Percentiles rank a stretch among this genome's conserved stretches.
Conservation (phyloP, 371 early-diverging fungal species). For the Conidiobolus incongruus region DNA sequence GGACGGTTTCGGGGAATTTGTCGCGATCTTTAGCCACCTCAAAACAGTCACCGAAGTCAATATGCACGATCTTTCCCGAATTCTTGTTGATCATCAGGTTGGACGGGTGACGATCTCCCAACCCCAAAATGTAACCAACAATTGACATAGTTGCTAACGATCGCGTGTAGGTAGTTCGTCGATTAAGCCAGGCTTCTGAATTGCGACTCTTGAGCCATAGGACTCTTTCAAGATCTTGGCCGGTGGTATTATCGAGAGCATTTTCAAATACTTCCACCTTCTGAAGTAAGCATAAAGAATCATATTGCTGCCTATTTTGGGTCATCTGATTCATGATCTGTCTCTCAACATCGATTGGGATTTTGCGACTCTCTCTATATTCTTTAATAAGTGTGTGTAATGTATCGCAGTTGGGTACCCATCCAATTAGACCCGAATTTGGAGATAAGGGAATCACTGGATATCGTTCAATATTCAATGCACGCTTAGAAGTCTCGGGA, state of each 20-base stretch:
- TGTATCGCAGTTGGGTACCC: slow-evolving; percentile 87
- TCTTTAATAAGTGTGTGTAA: slow-evolving; percentile 76
- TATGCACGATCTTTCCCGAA: slow-evolving; percentile 90
- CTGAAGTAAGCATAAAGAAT: slow-evolving; percentile 71
- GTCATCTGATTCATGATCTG: slow-evolving; percentile 89
- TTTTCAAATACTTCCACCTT: slow-evolving; percentile 95
- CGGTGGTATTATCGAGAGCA: slow-evolving; percentile 81
- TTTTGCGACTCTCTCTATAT: slow-evolving; percentile 73
- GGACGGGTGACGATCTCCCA: slow-evolving; percentile 96
- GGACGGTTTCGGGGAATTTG: slow-evolving; percentile 93
- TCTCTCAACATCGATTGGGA: slow-evolving; percentile 80
- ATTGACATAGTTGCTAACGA: slow-evolving; percentile 96
- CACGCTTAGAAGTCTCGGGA: slow-evolving; percentile 81
- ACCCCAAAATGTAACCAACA: slow-evolving; percentile 95
- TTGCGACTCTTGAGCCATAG: slow-evolving; percentile 91
- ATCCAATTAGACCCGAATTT: slow-evolving; percentile 90
- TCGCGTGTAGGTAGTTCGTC: slow-evolving; percentile 89
- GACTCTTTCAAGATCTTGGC: slow-evolving; percentile 85
- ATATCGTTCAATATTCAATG: slow-evolving; percentile 78
- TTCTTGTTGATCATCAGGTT: slow-evolving; percentile 88
- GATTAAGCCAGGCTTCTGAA: slow-evolving; percentile 90
- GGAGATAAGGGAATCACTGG: slow-evolving; percentile 92
- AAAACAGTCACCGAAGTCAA: slow-evolving; percentile 98
- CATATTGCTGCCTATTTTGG: slow-evolving; percentile 84
- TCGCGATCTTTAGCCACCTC: slow-evolving; percentile 95